Percentiles rank a stretch among this genome's conserved stretches.
Evolutionary conservation across 768 basidiomycete genomes (phyloP).

Genomic region (Pleurotus djamor): DNA sequence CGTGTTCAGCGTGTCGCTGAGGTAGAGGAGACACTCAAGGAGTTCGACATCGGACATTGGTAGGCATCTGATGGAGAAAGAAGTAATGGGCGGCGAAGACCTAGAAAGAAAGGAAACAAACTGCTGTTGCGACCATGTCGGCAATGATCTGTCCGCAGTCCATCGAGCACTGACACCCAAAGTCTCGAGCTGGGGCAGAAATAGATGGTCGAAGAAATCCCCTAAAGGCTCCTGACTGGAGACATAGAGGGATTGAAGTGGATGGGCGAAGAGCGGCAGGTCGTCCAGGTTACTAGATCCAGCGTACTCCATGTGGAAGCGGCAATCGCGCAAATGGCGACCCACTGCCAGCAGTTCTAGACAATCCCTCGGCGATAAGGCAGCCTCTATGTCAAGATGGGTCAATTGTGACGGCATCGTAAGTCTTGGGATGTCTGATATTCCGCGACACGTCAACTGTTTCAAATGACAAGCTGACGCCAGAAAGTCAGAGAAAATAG

Average conservation of each 20-base stretch:
- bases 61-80: constrained; percentile 2
- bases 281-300: background rate
- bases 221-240: constrained; percentile 1
- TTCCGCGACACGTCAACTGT: background rate
- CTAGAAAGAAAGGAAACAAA: constrained; percentile 3
- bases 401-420: background rate
- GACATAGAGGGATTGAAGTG: constrained; percentile 1
- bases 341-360: background rate
- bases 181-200: background rate
- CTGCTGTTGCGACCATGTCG: constrained; percentile 1
- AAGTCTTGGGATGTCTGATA: background rate
- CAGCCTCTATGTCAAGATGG: constrained; percentile 1
- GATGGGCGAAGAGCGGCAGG: background rate
- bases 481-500: background rate
- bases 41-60: constrained; percentile 1
- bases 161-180: constrained; percentile 2
- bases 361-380: constrained; percentile 3
- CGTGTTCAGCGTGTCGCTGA: constrained; percentile 4
- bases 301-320: constrained; percentile 4
- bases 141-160: background rate
- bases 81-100: constrained; percentile 3
- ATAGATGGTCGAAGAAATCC: constrained; percentile 6
- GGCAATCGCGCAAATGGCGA: constrained; percentile 5
- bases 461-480: background rate
- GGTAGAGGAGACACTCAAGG: background rate